Evolutionary conservation across 306 rosid species (phyloP).

Genomic region (Cicer pinnatifidum): DNA sequence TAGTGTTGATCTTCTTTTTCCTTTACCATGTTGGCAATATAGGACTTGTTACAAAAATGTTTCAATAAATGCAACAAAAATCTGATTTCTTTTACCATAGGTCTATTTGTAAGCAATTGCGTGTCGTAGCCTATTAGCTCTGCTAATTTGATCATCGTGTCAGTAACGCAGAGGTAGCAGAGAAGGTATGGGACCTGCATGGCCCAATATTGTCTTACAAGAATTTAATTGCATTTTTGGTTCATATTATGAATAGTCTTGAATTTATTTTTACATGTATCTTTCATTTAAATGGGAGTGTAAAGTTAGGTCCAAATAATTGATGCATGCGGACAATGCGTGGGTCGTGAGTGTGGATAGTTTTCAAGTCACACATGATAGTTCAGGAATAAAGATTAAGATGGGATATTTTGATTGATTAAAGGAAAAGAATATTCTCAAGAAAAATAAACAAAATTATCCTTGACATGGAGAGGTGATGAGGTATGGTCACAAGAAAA

Average conservation of each 20-base stretch:
- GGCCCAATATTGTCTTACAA: conserved; percentile 42
- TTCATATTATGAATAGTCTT: conserved; percentile 9
- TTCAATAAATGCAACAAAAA: not conserved
- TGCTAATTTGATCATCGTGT: conserved; percentile 43
- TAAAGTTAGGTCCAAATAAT: conserved; percentile 52
- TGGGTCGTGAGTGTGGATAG: conserved; percentile 45
- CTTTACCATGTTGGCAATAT: too few species aligned
- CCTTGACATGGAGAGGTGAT: conserved; percentile 25
- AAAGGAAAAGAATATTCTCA: conserved; percentile 46
- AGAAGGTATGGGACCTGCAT: conserved; percentile 51
- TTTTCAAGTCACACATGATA: conserved; percentile 62
- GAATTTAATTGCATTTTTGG: conserved; percentile 5
- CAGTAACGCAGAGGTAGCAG: conserved; percentile 39
- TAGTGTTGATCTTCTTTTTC: too few species aligned
- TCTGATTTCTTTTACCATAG: conserved; percentile 10
- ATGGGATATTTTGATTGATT: conserved; percentile 54
- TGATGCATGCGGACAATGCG: conserved; percentile 52
- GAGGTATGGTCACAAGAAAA: conserved; percentile 44
- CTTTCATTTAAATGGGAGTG: conserved; percentile 30
- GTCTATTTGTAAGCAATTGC: not conserved
- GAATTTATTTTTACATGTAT: conserved; percentile 3
- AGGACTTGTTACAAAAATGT: too few species aligned
- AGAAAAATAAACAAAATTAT: conserved; percentile 39
- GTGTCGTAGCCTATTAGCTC: conserved; percentile 42
- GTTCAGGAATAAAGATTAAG: conserved; percentile 57